Percentiles rank a stretch among this genome's conserved stretches.
phyloP scores from a whole-genome alignment of 2,329 filamentous ascomycete genomes.

The Ophiostoma quercus region DNA sequence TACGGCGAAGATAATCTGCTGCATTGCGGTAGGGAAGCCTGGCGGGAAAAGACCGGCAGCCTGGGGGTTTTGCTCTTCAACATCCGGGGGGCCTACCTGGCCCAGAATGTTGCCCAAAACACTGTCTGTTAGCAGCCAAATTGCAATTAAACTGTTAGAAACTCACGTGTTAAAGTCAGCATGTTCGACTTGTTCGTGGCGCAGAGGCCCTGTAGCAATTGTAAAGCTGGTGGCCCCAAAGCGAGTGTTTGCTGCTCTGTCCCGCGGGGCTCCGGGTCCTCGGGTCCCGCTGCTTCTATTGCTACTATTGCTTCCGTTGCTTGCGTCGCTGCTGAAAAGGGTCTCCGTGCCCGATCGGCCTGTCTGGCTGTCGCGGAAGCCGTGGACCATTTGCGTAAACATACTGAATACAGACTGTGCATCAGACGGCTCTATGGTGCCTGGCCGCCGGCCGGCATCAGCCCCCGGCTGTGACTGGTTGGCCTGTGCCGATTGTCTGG shows the following conservation, averaged over 20 bases:
- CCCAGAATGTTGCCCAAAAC: constrained; percentile 45
- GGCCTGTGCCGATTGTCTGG: background rate
- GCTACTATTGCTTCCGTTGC: background rate
- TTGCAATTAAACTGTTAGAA: background rate
- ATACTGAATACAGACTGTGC: constrained; percentile 39
- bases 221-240: constrained; percentile 45
- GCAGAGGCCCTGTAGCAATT: constrained; percentile 40
- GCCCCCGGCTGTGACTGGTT: background rate
- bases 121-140: constrained; percentile 32
- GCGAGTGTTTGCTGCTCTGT: background rate
- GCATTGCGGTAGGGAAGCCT: constrained; percentile 36
- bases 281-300: background rate
- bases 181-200: constrained; percentile 23
- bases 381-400: constrained; percentile 41
- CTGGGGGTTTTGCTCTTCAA: constrained; percentile 25
- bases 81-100: constrained; percentile 30
- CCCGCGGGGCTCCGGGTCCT: background rate
- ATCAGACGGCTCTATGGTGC: constrained; percentile 29
- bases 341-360: constrained; percentile 22
- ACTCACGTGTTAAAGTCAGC: constrained; percentile 46
- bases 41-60: constrained; percentile 31
- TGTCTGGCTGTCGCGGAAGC: constrained; percentile 32
- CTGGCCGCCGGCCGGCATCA: constrained; percentile 4
- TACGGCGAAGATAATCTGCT: constrained; percentile 34
- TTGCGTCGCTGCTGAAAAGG: background rate